These are phyloP conservation scores for Rhizophora mangle DNA, from an alignment of 345 rosid species.

Conservation along the genomic window DNA sequence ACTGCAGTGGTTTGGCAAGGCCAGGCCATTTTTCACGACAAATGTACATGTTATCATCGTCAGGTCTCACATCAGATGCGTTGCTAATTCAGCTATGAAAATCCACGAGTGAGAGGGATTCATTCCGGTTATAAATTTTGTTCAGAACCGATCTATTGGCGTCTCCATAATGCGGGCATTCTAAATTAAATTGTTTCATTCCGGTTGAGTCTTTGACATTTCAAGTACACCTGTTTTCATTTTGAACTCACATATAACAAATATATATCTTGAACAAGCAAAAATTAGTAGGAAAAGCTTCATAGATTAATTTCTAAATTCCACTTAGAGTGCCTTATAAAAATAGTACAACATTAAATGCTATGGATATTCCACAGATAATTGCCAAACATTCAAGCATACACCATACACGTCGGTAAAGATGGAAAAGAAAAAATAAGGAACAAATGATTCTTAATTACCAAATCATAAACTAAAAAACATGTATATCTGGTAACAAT, in stretches of 20 bases:
- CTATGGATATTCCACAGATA: slow-evolving; percentile 26
- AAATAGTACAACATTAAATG: slow-evolving; percentile 19
- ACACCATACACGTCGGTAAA: slow-evolving; percentile 12
- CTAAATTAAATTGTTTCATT: not conserved
- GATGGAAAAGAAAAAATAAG: slow-evolving; percentile 10
- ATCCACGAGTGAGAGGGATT: not conserved
- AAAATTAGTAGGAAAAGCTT: slow-evolving; percentile 6
- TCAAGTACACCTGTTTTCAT: not conserved
- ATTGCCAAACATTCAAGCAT: slow-evolving; percentile 8
- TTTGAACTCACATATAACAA: not conserved
- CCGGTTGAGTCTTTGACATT: not conserved
- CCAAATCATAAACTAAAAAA: slow-evolving; percentile 11
- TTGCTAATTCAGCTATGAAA: not conserved
- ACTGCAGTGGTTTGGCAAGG: slow-evolving; percentile 13
- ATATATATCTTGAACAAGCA: not conserved
- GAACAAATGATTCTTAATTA: slow-evolving; percentile 13
- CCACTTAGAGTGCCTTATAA: slow-evolving; percentile 24
- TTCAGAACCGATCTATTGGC: not conserved
- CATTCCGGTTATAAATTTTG: too few relatives aligned
- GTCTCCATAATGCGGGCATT: not conserved
- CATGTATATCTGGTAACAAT: slow-evolving; percentile 9
- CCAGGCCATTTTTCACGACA: slow-evolving; percentile 9
- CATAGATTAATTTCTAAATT: slow-evolving; percentile 20
- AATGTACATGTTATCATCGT: slow-evolving; percentile 16
- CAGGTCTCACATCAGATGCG: slow-evolving; percentile 3